phyloP scores from a whole-genome alignment of 2,329 filamentous ascomycete species.

The Pseudogymnoascus sp. region DNA sequence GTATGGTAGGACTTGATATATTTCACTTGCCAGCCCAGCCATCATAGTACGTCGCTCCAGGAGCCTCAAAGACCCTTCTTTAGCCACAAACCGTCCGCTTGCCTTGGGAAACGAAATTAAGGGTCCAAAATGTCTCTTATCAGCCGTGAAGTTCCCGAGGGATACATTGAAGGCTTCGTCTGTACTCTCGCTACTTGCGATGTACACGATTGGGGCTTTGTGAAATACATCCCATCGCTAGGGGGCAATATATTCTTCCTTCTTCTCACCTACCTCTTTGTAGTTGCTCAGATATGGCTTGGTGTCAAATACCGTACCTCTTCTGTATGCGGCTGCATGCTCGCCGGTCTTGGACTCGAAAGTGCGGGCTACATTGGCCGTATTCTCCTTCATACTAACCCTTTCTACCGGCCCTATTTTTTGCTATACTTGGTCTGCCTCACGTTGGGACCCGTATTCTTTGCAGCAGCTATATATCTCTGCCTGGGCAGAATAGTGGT shows the following conservation, averaged over 20 bases:
- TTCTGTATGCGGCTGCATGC: slow-evolving; percentile 46
- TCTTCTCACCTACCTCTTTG: slow-evolving; percentile 42
- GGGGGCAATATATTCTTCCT: slow-evolving; percentile 46
- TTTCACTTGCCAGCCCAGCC: neutral
- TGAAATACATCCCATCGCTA: slow-evolving; percentile 42
- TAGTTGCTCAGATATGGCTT: slow-evolving; percentile 41
- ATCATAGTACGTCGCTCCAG: neutral
- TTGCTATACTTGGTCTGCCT: slow-evolving; percentile 48
- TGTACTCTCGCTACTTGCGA: slow-evolving; percentile 16
- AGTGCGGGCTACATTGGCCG: slow-evolving; percentile 49
- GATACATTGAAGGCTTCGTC: slow-evolving; percentile 14
- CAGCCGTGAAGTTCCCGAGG: neutral
- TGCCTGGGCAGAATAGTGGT: slow-evolving; percentile 50
- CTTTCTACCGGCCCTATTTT: slow-evolving; percentile 42
- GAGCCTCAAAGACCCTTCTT: neutral
- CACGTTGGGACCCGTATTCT: slow-evolving; percentile 50
- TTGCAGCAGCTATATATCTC: slow-evolving; percentile 51
- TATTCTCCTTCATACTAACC: slow-evolving; percentile 45
- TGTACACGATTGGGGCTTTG: slow-evolving; percentile 14
- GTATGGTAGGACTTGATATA: neutral
- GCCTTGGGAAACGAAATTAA: neutral
- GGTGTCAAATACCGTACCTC: slow-evolving; percentile 47
- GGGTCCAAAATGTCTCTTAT: neutral
- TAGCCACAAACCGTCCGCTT: neutral
- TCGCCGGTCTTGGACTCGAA: slow-evolving; percentile 45